Evolutionary conservation across 768 basidiomycete species (phyloP).

Genomic region (Pleurotus pulmonarius): DNA sequence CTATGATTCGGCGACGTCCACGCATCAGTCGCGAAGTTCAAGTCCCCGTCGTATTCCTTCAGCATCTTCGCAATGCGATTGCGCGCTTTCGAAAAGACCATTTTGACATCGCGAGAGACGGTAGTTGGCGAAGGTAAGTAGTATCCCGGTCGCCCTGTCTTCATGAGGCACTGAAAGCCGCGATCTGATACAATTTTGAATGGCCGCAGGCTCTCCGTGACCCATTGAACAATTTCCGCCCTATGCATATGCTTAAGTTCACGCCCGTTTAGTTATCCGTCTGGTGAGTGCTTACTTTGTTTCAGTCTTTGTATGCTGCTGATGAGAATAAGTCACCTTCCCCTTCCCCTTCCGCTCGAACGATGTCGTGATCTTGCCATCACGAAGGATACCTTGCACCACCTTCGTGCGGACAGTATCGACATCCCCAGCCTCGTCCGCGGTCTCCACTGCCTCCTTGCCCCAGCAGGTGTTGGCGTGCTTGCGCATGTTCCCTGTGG

Average conservation of each 20-base stretch:
- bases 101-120: constrained; percentile 25
- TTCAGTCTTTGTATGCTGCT: constrained; percentile 20
- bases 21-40: constrained; percentile 23
- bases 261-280: too few relatives aligned
- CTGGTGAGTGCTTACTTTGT: constrained; percentile 15
- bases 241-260: constrained; percentile 14
- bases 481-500: constrained; percentile 24
- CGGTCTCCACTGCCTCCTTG: constrained; percentile 17
- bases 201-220: constrained; percentile 25
- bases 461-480: constrained; percentile 28
- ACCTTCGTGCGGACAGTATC: neutral
- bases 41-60: constrained; percentile 21
- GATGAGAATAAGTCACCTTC: constrained; percentile 26
- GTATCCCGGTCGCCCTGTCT: constrained; percentile 27
- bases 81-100: constrained; percentile 19
- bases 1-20: constrained; percentile 13
- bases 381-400: neutral
- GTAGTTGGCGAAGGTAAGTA: constrained; percentile 29
- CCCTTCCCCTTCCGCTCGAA: constrained; percentile 25
- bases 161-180: constrained; percentile 26
- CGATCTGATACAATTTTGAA: constrained; percentile 28
- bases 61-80: constrained; percentile 25
- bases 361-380: constrained; percentile 19
- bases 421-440: constrained; percentile 6
- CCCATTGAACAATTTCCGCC: constrained; percentile 30